A percentile compares a stretch with the other conserved stretches of the same genome.
Evolutionary conservation across 2,329 filamentous ascomycete species (phyloP).

Genomic region (Anisogramma anomala): DNA sequence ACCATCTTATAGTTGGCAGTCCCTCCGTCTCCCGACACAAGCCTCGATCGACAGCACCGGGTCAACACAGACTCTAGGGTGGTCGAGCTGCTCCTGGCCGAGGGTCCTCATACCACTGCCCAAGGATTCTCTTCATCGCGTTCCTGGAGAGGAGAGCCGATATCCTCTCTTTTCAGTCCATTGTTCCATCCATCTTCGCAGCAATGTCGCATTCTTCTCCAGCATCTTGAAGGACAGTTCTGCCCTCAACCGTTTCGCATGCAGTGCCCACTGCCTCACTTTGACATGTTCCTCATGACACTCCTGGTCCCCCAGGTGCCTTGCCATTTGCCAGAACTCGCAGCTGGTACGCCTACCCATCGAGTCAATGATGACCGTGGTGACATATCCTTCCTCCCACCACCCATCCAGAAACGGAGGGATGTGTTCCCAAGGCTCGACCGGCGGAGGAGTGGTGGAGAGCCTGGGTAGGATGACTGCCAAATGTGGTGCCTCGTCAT

Average conservation of each 20-base stretch:
- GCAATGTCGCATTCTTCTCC: neutral
- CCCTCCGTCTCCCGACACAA: no score
- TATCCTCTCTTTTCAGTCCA: neutral
- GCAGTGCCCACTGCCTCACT: neutral
- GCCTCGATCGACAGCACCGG: no score
- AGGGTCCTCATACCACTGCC: no score
- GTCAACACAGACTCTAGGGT: no score
- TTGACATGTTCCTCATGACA: neutral
- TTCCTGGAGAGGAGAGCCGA: no score
- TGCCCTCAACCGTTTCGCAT: neutral
- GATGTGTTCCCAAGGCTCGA: neutral
- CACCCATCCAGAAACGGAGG: neutral
- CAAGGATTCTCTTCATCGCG: no score
- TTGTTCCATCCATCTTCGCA: neutral
- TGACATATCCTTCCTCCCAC: neutral
- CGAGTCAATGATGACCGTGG: neutral
- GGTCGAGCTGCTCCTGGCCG: no score
- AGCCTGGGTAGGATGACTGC: neutral
- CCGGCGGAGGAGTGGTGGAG: neutral
- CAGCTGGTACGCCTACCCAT: neutral
- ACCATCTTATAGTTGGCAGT: no score
- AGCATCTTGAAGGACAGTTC: neutral
- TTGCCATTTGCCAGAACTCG: neutral
- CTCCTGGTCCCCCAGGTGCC: neutral
- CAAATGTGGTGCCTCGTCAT: neutral